Base-by-base conservation (phyloP, 2,329 filamentous ascomycete genomes). In the Aspergillus sp. region DNA sequence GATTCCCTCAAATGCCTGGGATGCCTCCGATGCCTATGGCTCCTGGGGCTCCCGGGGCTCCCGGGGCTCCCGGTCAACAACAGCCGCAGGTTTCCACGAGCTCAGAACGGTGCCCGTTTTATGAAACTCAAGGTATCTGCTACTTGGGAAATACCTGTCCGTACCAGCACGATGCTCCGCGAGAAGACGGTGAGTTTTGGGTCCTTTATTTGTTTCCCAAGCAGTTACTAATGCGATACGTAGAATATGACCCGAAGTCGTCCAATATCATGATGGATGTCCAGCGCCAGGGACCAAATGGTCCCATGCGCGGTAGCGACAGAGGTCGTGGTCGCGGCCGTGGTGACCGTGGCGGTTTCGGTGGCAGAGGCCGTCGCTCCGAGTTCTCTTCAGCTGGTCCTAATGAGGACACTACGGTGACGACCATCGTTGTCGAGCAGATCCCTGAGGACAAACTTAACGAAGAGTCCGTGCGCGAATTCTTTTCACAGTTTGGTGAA, bases 41-140 rank as follows among this genome's bases (percentile, higher is more conserved):
- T 39, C 55, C 65, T 17, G 58, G 55, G 32, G 53, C 42, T 19
- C 49, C 59, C 6, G 25, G 22, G 45, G 59, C 65, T 37, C 55
- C 65, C 15, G 58, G 55, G 33, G 53, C 42, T n/a, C 49, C 59
- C 5, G 58, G 58, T 7, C 60, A 63, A 45, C 57, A 60, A 25
- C 54, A 53, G 12, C 59, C 51, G 44, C 59, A 51, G 44, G 62
- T 55, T 39, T 45, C 61, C 46, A 58, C 71, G 57, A 59, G 61
- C 50, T 56, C 67, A 46, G 57, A 70, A 61, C 70, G 74, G 44
- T 83, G 80, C 59, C 69, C 68, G 35, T 77, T 81, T 59, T 83
- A 81, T 54, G 78, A 82, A 50, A 77, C 68, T 0, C 78, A 79
- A 53, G 80, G 80, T 5, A 81, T 77, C 49, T 83, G 80, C 57